A percentile compares a stretch with the other conserved stretches of the same genome.
Conservation (phyloP, 192 early-diverging fungal species). For the Thoreauomyces humboldtii region DNA sequence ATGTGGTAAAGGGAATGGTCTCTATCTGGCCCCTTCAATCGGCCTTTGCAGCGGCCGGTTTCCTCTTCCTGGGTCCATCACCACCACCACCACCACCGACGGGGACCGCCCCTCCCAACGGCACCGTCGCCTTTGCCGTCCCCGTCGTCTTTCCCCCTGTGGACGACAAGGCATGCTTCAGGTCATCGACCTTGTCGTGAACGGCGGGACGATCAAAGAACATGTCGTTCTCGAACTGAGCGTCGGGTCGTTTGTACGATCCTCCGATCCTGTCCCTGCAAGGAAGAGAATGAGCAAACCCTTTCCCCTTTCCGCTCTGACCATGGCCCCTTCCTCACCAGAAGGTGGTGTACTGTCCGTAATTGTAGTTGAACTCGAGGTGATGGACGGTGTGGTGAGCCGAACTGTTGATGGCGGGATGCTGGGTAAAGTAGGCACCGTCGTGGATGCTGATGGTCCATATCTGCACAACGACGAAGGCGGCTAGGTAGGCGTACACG, state of each 20-base stretch:
- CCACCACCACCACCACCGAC: too few species aligned
- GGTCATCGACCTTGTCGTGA: not conserved
- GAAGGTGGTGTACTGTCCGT: conserved; percentile 97
- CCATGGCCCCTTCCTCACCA: conserved; percentile 84
- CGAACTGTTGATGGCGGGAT: conserved; percentile 74
- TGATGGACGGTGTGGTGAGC: conserved; percentile 99
- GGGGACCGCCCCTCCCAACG: too few species aligned
- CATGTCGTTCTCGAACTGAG: conserved; percentile 52
- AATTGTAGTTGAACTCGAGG: conserved; percentile 99
- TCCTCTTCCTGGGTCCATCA: too few species aligned
- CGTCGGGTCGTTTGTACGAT: conserved; percentile 44
- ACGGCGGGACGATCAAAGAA: conserved; percentile 41
- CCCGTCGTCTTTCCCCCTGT: too few species aligned
- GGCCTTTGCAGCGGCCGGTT: too few species aligned
- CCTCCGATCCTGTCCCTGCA: conserved; percentile 53
- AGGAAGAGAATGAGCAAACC: not conserved
- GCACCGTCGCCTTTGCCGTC: too few species aligned
- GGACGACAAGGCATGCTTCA: not conserved
- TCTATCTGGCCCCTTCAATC: too few species aligned
- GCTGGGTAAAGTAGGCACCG: conserved; percentile 72
- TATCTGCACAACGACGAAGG: conserved; percentile 86
- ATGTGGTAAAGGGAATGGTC: too few species aligned
- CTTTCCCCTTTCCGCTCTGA: too few species aligned
- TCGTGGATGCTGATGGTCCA: conserved; percentile 99
- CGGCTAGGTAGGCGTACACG: conserved; percentile 80